Percentiles rank a stretch among this genome's conserved stretches.
Conservation (phyloP, 1,139 yeast species). For the Arxiozyma telluris region DNA sequence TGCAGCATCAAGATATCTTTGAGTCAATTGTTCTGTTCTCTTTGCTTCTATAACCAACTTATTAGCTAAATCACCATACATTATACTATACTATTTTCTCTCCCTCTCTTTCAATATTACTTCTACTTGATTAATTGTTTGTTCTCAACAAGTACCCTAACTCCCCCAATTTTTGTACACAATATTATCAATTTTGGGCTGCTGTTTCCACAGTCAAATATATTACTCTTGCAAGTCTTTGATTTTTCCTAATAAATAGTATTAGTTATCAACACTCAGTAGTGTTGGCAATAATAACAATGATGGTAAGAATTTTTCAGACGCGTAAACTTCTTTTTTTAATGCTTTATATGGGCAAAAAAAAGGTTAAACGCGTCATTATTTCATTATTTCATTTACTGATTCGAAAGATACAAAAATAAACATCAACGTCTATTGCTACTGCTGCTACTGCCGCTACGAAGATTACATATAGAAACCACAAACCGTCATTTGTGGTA, state of each 20-base stretch:
- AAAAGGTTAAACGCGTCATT: not conserved
- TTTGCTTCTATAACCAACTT: conserved; percentile 81
- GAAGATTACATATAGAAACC: no score
- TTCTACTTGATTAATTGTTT: not conserved
- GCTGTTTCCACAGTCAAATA: not conserved
- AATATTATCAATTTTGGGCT: no score
- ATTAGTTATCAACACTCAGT: no score
- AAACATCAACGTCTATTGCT: not conserved
- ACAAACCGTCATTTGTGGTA: not conserved
- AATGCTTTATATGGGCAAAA: not conserved
- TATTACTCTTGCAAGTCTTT: not conserved
- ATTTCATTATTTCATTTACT: not conserved
- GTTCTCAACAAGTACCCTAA: not conserved
- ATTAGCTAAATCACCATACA: conserved; percentile 86
- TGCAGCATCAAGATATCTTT: conserved; percentile 3
- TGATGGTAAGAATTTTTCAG: not conserved
- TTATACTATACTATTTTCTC: conserved; percentile 22
- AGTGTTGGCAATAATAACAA: not conserved
- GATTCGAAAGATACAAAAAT: no score
- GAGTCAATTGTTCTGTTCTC: conserved; percentile 49
- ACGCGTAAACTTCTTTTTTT: not conserved
- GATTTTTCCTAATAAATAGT: no score
- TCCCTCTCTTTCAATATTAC: no score
- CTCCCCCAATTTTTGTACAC: no score
- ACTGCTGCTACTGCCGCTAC: not conserved